Percentiles rank a stretch among this genome's conserved stretches.
phyloP scores from a whole-genome alignment of 352 stramenopile genomes.

The Thraustochytrium striatum region DNA sequence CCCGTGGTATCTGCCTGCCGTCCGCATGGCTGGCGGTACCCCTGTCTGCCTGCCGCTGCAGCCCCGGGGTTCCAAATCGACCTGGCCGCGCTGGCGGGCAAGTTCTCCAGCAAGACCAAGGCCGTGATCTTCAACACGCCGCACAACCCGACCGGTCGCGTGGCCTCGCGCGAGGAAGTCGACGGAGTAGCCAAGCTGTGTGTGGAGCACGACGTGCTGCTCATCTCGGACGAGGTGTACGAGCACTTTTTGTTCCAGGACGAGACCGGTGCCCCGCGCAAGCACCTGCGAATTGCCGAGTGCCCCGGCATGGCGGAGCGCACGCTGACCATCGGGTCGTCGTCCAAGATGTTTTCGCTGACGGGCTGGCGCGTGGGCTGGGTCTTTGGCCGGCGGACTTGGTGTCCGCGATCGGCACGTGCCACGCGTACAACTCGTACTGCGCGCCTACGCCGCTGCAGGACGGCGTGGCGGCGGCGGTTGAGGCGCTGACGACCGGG shows the following conservation, averaged over 20 bases:
- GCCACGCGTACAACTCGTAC: slow-evolving; percentile 61
- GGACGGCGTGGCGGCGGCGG: slow-evolving; percentile 71
- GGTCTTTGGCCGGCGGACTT: slow-evolving; percentile 73
- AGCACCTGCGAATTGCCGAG: slow-evolving; percentile 58
- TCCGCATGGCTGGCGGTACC: slow-evolving; percentile 73
- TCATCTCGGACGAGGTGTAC: slow-evolving; percentile 67
- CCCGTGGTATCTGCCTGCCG: slow-evolving; percentile 86
- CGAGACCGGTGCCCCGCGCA: slow-evolving; percentile 5
- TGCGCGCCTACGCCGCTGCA: slow-evolving; percentile 77
- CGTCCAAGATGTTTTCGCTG: slow-evolving; percentile 84
- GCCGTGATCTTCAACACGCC: slow-evolving; percentile 63
- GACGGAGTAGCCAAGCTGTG: slow-evolving; percentile 57
- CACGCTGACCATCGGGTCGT: slow-evolving; percentile 79
- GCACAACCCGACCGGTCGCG: slow-evolving; percentile 66
- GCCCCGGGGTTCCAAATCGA: slow-evolving; percentile 56
- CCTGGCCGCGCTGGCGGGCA: slow-evolving; percentile 53
- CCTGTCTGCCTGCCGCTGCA: slow-evolving; percentile 74
- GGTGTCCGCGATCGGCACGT: slow-evolving; percentile 53
- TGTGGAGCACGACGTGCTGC: slow-evolving; percentile 58
- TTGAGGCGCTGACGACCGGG: slow-evolving; percentile 58
- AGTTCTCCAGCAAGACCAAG: slow-evolving; percentile 55
- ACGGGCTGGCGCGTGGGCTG: slow-evolving; percentile 88
- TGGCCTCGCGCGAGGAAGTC: slow-evolving; percentile 58
- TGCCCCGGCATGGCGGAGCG: slow-evolving; percentile 74
- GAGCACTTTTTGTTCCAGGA: slow-evolving; percentile 60